Conservation (phyloP, 1,139 yeast genomes). For the Blastobotrys proliferans region DNA sequence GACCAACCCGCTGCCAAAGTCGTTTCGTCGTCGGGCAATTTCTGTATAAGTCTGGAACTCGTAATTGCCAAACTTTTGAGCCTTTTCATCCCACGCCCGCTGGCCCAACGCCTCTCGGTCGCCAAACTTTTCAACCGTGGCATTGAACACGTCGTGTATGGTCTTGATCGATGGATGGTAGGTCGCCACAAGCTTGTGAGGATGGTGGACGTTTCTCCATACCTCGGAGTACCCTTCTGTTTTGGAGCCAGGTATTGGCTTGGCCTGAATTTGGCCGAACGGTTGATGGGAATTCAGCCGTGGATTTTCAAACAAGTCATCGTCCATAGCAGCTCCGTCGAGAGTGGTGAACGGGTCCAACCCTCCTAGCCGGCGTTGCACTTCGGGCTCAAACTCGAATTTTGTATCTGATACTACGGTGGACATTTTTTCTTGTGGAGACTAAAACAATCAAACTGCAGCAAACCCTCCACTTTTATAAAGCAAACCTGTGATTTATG, state of each 20-base stretch:
- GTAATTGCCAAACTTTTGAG: slow-evolving; percentile 45
- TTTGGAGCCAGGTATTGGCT: slow-evolving; percentile 46
- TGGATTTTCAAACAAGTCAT: slow-evolving; percentile 4
- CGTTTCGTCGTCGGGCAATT: slow-evolving; percentile 42
- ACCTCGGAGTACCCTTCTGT: slow-evolving; percentile 50
- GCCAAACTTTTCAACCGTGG: slow-evolving; percentile 39
- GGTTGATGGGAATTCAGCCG: slow-evolving; percentile 5
- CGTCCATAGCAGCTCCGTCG: slow-evolving; percentile 8
- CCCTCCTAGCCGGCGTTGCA: slow-evolving; percentile 14
- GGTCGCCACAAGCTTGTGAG: slow-evolving; percentile 42
- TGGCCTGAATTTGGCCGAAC: slow-evolving; percentile 32
- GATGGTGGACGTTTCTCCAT: slow-evolving; percentile 45
- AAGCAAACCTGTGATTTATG: too few species aligned
- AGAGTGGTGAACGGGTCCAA: slow-evolving; percentile 6
- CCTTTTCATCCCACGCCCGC: slow-evolving; percentile 43
- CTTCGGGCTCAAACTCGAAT: slow-evolving; percentile 19
- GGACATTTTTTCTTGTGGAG: slow-evolving; percentile 3
- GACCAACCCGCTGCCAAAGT: slow-evolving; percentile 64
- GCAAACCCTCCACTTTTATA: neutral
- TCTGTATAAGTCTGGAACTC: slow-evolving; percentile 46
- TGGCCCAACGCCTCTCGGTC: slow-evolving; percentile 49
- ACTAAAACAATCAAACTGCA: neutral
- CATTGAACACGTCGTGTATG: slow-evolving; percentile 46
- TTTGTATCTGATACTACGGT: slow-evolving; percentile 7
- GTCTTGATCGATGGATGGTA: slow-evolving; percentile 51